Percentiles rank a stretch among this genome's conserved stretches.
Evolutionary conservation across 73 alveolate genomes (phyloP).

Genomic region (Symbiodinium pilosum): DNA sequence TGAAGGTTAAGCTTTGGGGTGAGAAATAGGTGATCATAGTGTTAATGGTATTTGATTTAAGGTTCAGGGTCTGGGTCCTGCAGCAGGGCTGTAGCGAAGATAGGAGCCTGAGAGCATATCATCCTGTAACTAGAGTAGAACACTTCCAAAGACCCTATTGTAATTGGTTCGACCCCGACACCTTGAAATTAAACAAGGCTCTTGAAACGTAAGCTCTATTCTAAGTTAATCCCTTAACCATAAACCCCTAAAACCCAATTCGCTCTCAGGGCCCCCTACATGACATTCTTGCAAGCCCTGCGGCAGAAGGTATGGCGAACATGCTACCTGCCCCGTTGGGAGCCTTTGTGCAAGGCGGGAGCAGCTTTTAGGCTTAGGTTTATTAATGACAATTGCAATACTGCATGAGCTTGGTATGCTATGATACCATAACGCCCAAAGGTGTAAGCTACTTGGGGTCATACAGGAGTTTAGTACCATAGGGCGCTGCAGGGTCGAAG

Average conservation of each 20-base stretch:
- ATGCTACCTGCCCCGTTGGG: slow-evolving; percentile 6
- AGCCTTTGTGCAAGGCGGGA: background rate
- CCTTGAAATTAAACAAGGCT: background rate
- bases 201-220: background rate
- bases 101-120: too few species aligned
- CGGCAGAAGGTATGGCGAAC: background rate
- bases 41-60: too few species aligned
- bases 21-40: too few species aligned
- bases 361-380: background rate
- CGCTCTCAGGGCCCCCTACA: background rate
- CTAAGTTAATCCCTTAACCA: background rate
- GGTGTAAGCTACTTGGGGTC: background rate
- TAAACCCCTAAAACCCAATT: background rate
- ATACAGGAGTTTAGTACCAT: background rate
- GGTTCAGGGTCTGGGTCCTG: too few species aligned
- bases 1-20: too few species aligned
- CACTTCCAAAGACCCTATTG: too few species aligned
- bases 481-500: background rate
- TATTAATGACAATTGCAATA: too few species aligned
- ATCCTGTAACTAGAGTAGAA: too few species aligned
- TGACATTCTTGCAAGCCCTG: background rate
- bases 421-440: background rate
- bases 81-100: too few species aligned
- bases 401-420: too few species aligned
- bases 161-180: too few species aligned